Evolutionary conservation across 106 monocot genomes (phyloP).

Genomic region (Platanthera zijinensis): DNA sequence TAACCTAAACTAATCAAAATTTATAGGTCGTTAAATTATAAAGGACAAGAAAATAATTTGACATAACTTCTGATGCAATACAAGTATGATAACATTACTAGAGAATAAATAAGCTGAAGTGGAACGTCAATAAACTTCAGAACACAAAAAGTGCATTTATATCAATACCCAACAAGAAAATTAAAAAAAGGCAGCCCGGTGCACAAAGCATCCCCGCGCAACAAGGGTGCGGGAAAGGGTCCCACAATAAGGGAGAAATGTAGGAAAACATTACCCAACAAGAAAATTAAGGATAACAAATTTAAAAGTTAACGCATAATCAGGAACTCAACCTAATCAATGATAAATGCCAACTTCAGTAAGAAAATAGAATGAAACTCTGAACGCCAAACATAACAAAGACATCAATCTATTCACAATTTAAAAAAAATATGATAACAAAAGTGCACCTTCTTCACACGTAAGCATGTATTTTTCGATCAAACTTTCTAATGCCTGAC

Average conservation of each 20-base stretch:
- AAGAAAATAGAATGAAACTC: not conserved
- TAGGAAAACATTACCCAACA: not conserved
- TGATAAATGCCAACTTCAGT: not conserved
- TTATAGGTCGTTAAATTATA: not conserved
- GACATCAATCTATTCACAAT: not conserved
- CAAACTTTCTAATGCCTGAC: constrained; percentile 94
- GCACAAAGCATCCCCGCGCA: too few species aligned
- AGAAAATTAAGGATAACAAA: not conserved
- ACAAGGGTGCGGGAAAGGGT: too few species aligned
- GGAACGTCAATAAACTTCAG: not conserved
- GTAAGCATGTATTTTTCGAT: constrained; percentile 93
- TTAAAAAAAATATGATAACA: not conserved
- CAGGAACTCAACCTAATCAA: not conserved
- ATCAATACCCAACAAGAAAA: not conserved
- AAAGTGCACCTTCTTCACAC: constrained; percentile 79
- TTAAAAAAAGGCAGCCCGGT: too few species aligned
- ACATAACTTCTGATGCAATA: not conserved
- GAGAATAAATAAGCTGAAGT: not conserved
- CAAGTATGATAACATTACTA: not conserved
- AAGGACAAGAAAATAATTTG: not conserved
- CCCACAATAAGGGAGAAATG: too few species aligned
- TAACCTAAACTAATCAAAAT: not conserved
- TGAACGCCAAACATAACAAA: not conserved
- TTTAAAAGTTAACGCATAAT: not conserved
- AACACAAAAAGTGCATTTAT: not conserved